These are phyloP conservation scores for Zopfia rhizophila DNA, from an alignment of 2,329 filamentous ascomycete species.

Conservation along the genomic window DNA sequence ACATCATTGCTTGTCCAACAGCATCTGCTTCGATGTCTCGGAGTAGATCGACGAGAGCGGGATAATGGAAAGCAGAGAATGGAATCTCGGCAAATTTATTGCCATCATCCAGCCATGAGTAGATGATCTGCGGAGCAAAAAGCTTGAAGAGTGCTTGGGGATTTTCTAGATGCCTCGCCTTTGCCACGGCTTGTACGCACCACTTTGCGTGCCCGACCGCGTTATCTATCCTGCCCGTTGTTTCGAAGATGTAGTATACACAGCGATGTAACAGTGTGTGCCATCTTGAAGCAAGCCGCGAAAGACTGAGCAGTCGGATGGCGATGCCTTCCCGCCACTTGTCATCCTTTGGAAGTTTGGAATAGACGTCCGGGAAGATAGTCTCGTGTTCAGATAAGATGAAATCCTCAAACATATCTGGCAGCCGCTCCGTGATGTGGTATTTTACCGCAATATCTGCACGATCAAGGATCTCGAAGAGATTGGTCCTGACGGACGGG, in stretches of 20 bases:
- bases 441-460: conserved; percentile 79
- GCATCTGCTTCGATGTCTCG: conserved; percentile 78
- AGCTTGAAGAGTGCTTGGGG: conserved; percentile 79
- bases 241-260: conserved; percentile 95
- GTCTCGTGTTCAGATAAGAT: conserved; percentile 84
- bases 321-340: conserved; percentile 84
- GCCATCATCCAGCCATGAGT: conserved; percentile 83
- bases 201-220: conserved; percentile 76
- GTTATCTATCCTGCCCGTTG: conserved; percentile 75
- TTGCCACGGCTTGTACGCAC: conserved; percentile 75
- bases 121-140: conserved; percentile 89
- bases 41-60: conserved; percentile 74
- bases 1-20: conserved; percentile 83
- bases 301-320: conserved; percentile 79
- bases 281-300: conserved; percentile 82
- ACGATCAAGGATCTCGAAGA: conserved; percentile 76
- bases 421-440: conserved; percentile 74
- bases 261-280: conserved; percentile 85
- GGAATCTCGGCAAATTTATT: conserved; percentile 71
- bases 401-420: conserved; percentile 81
- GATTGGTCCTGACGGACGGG: conserved; percentile 73
- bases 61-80: conserved; percentile 85
- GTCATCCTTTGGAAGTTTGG: conserved; percentile 77
- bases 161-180: conserved; percentile 70
- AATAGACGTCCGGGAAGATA: conserved; percentile 85